Evolutionary conservation across 495 filamentous ascomycete genomes (phyloP).

Genomic region (Penicillium coprophilum): DNA sequence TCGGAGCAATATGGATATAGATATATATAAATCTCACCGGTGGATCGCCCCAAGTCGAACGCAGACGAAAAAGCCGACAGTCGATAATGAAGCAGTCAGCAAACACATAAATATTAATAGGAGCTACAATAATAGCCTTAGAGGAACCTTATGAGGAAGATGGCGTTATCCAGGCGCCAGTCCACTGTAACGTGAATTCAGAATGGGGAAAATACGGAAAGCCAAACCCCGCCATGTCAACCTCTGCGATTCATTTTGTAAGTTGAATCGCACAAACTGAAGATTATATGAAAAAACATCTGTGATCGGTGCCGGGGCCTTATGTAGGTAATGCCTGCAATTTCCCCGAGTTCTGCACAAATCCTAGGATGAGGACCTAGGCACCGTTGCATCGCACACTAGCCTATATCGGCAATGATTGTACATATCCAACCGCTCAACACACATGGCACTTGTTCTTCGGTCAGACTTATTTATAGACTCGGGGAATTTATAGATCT

Average conservation of each 20-base stretch:
- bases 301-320: not conserved
- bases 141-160: constrained; percentile 5
- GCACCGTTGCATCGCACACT: constrained; percentile 28
- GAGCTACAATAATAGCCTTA: not conserved
- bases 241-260: constrained; percentile 1
- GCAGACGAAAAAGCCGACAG: not conserved
- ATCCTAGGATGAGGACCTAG: not conserved
- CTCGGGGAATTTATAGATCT: constrained; percentile 19
- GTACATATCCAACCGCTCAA: constrained; percentile 28
- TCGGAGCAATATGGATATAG: not conserved
- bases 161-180: constrained; percentile 19
- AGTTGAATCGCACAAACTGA: not conserved
- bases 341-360: constrained; percentile 9
- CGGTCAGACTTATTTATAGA: constrained; percentile 28
- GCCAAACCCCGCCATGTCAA: constrained; percentile 3
- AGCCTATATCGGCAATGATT: constrained; percentile 27
- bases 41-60: not conserved
- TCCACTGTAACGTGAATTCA: constrained; percentile 1
- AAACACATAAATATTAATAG: not conserved
- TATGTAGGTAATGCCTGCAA: constrained; percentile 7
- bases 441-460: constrained; percentile 10
- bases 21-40: constrained; percentile 4
- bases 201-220: not conserved
- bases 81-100: not conserved
- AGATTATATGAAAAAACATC: too few relatives aligned